Evolutionary conservation across 1,284 basidiomycete species (phyloP).

Genomic region (Ceratobasidium sp.): DNA sequence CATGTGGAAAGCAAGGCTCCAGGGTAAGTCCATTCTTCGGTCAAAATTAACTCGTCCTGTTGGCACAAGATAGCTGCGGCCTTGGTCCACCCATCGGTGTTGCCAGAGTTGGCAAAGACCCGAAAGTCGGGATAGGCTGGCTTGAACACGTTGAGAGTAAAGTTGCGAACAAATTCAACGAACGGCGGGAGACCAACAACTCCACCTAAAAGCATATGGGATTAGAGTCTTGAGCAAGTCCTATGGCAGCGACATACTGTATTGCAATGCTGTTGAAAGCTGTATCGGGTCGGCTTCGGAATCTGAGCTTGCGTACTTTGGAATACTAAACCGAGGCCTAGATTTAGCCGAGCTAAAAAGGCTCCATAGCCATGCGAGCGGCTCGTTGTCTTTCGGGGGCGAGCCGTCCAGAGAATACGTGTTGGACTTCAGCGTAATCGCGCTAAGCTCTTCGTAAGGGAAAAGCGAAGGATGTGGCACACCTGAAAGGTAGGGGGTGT

Average conservation of each 20-base stretch:
- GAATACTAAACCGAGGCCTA: constrained; percentile 65
- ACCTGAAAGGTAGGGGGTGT: constrained; percentile 51
- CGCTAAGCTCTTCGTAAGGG: constrained; percentile 67
- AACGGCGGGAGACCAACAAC: constrained; percentile 66
- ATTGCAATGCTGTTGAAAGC: constrained; percentile 76
- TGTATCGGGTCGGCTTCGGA: constrained; percentile 61
- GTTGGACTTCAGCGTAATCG: constrained; percentile 57
- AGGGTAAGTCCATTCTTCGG: constrained; percentile 78
- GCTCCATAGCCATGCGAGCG: constrained; percentile 72
- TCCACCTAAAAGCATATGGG: constrained; percentile 50
- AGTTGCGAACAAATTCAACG: constrained; percentile 65
- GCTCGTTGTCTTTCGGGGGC: constrained; percentile 49
- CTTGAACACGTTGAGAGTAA: constrained; percentile 69
- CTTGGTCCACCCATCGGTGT: constrained; percentile 78
- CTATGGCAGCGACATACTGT: constrained; percentile 56
- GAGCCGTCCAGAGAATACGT: constrained; percentile 53
- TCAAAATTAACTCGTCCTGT: constrained; percentile 75
- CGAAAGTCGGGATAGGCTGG: constrained; percentile 76
- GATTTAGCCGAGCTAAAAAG: constrained; percentile 65
- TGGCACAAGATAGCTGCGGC: constrained; percentile 69
- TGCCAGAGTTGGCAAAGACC: constrained; percentile 73
- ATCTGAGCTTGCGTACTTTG: constrained; percentile 63
- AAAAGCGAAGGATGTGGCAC: constrained; percentile 70
- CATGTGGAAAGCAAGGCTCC: constrained; percentile 59
- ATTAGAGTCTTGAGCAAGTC: not conserved